A percentile compares a stretch with the other conserved stretches of the same genome.
phyloP scores from a whole-genome alignment of 306 rosid species.

The Vigna mungo region DNA sequence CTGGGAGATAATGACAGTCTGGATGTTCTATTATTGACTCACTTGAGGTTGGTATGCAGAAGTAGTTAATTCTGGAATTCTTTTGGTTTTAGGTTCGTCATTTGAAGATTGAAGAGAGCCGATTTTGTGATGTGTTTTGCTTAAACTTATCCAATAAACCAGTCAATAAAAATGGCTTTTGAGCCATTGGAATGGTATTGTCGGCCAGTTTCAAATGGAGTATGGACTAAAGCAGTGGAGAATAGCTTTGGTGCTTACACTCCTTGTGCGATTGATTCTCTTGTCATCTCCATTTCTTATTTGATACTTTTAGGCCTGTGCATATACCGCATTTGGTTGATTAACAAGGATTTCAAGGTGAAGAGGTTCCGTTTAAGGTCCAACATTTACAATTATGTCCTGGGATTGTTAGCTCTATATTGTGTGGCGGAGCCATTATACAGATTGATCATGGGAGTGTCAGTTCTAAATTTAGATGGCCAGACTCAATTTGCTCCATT shows the following conservation, averaged over 20 bases:
- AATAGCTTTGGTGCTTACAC: slow-evolving; percentile 92
- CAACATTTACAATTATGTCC: slow-evolving; percentile 73
- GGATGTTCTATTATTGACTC: neutral
- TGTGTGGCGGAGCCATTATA: slow-evolving; percentile 82
- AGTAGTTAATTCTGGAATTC: slow-evolving; percentile 19
- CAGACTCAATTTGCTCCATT: slow-evolving; percentile 82
- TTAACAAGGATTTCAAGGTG: slow-evolving; percentile 64
- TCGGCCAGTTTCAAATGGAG: slow-evolving; percentile 79
- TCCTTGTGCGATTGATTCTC: slow-evolving; percentile 79
- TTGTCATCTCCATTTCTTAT: slow-evolving; percentile 72
- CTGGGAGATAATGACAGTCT: slow-evolving; percentile 8
- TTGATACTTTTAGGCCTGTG: slow-evolving; percentile 78
- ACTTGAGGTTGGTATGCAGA: slow-evolving; percentile 28
- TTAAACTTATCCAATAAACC: slow-evolving; percentile 36
- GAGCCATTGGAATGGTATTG: slow-evolving; percentile 83
- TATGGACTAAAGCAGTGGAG: slow-evolving; percentile 75
- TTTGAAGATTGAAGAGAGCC: slow-evolving; percentile 45
- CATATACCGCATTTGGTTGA: slow-evolving; percentile 80
- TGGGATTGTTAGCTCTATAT: slow-evolving; percentile 74
- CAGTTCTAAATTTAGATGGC: slow-evolving; percentile 85
- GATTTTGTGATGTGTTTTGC: slow-evolving; percentile 38
- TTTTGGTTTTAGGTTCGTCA: slow-evolving; percentile 41
- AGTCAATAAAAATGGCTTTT: slow-evolving; percentile 66
- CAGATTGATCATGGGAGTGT: slow-evolving; percentile 84
- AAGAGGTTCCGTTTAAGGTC: slow-evolving; percentile 82